These are phyloP conservation scores for Cytospora leucostoma DNA, from an alignment of 2,329 filamentous ascomycete genomes.

Conservation along the genomic window DNA sequence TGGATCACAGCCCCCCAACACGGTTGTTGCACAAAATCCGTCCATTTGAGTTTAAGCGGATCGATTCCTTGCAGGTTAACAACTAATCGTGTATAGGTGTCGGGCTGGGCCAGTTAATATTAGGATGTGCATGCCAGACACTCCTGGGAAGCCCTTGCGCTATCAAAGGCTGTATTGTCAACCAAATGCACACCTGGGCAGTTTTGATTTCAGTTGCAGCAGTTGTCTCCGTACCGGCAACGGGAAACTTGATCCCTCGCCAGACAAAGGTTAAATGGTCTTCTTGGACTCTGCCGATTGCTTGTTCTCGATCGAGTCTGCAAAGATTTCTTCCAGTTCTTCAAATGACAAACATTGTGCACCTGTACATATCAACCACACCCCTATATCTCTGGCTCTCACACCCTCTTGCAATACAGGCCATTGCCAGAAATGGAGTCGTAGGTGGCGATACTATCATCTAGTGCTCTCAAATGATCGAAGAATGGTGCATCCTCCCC, in stretches of 20 bases:
- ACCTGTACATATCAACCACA: background rate
- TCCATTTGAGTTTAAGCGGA: slow-evolving; percentile 26
- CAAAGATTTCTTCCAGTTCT: slow-evolving; percentile 30
- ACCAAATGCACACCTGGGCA: too few species aligned
- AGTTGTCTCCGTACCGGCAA: slow-evolving; percentile 31
- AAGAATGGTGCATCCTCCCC: slow-evolving; percentile 62
- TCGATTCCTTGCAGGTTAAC: slow-evolving; percentile 1
- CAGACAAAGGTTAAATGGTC: slow-evolving; percentile 26
- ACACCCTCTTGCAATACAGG: background rate
- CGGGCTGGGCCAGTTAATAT: slow-evolving; percentile 11
- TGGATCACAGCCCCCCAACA: slow-evolving; percentile 31
- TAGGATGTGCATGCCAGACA: slow-evolving; percentile 11
- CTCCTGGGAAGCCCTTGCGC: background rate
- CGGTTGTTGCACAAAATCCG: slow-evolving; percentile 30
- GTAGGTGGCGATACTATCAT: background rate
- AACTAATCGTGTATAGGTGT: background rate
- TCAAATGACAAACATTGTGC: too few species aligned
- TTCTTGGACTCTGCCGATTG: slow-evolving; percentile 28
- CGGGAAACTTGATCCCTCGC: slow-evolving; percentile 30
- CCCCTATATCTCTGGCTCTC: background rate
- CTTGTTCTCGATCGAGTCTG: slow-evolving; percentile 33
- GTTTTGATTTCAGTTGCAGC: background rate
- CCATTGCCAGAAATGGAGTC: background rate
- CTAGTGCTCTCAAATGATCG: slow-evolving; percentile 37
- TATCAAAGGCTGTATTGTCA: background rate